Conservation (phyloP, 306 rosid genomes). For the Datisca glomerata region DNA sequence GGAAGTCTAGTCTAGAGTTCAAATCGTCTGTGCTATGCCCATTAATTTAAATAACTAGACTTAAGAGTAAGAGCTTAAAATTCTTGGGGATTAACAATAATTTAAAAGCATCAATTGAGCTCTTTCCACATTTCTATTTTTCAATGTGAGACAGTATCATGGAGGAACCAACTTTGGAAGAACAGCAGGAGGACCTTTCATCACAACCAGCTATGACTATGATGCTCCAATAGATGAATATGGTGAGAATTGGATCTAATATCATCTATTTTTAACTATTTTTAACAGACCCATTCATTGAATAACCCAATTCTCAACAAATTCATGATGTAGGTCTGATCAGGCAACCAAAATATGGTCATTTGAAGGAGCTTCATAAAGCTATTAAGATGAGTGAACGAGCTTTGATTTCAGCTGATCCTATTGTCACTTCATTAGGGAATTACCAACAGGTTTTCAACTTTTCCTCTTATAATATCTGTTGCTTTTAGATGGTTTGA, state of each 20-base stretch:
- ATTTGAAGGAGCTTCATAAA: conserved; percentile 89
- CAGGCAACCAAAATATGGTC: conserved; percentile 93
- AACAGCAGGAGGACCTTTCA: conserved; percentile 97
- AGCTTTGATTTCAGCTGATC: conserved; percentile 81
- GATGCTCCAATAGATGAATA: conserved; percentile 99
- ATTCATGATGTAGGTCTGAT: conserved; percentile 58
- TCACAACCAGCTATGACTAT: conserved; percentile 96
- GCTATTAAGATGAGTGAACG: conserved; percentile 70
- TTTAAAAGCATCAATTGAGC: too few species aligned
- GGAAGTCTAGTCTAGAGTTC: too few species aligned
- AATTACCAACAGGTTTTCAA: conserved; percentile 71
- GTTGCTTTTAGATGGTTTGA: conserved; percentile 13
- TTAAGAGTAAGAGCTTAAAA: too few species aligned
- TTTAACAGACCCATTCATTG: too few species aligned
- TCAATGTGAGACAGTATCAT: conserved; percentile 46
- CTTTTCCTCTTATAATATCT: conserved; percentile 6
- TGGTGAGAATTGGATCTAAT: conserved; percentile 48
- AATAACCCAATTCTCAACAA: too few species aligned
- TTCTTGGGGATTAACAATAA: too few species aligned
- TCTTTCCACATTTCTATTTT: too few species aligned
- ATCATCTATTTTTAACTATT: too few species aligned
- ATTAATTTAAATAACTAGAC: too few species aligned
- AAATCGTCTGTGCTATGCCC: too few species aligned
- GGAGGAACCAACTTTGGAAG: conserved; percentile 99
- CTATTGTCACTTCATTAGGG: conserved; percentile 76